Conservation (phyloP, 495 filamentous ascomycete genomes). For the Letharia columbiana region DNA sequence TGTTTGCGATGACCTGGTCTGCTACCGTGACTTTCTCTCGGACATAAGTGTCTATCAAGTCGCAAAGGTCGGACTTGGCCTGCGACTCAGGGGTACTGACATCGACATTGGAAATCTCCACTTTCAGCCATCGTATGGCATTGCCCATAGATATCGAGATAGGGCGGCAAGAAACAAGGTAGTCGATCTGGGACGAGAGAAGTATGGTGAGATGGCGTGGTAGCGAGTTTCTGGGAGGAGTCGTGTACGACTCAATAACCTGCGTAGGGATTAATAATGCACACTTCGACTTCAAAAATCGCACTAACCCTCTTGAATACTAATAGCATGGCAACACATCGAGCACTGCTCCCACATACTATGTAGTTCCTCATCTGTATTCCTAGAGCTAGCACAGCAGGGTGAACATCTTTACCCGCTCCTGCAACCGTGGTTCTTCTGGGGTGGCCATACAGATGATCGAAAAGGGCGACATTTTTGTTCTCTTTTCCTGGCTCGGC, state of each 20-base stretch:
- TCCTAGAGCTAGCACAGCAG: conserved; percentile 73
- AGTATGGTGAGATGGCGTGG: conserved; percentile 88
- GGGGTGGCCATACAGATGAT: conserved; percentile 72
- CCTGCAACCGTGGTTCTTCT: conserved; percentile 62
- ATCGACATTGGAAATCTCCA: conserved; percentile 77
- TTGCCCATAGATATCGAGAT: conserved; percentile 93
- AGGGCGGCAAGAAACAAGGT: conserved; percentile 82
- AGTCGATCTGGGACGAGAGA: conserved; percentile 89
- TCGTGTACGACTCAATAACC: conserved; percentile 88
- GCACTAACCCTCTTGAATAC: conserved; percentile 74
- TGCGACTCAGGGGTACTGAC: conserved; percentile 66
- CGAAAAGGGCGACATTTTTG: conserved; percentile 71
- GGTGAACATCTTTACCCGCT: conserved; percentile 82
- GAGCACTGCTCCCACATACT: conserved; percentile 81
- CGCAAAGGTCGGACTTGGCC: conserved; percentile 67
- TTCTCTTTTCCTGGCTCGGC: conserved; percentile 50
- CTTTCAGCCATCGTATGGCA: conserved; percentile 87
- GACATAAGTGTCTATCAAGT: conserved; percentile 83
- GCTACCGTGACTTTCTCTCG: conserved; percentile 81
- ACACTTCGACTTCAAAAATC: not conserved
- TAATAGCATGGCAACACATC: conserved; percentile 77
- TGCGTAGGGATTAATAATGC: conserved; percentile 28
- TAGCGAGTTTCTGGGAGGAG: conserved; percentile 71
- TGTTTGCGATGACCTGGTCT: conserved; percentile 71
- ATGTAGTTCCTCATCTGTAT: conserved; percentile 85